Percentiles rank a stretch among this genome's conserved stretches.
Evolutionary conservation across 2,329 filamentous ascomycete species (phyloP).

Genomic region (Pyricularia pennisetigena): DNA sequence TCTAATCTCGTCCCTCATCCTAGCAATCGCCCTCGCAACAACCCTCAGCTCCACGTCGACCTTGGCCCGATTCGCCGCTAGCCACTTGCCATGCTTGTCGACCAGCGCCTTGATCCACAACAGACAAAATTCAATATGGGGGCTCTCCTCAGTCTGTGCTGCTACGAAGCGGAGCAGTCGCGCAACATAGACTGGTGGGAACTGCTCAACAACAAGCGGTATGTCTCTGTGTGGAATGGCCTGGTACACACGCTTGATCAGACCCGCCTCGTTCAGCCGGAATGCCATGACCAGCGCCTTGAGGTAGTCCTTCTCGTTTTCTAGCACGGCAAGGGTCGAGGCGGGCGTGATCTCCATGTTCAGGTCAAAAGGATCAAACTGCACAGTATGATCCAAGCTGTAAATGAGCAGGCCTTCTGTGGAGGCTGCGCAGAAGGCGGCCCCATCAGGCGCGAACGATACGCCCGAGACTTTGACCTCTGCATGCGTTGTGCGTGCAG

Average conservation of each 20-base stretch:
- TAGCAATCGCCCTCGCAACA: slow-evolving; percentile 68
- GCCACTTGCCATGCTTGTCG: slow-evolving; percentile 73
- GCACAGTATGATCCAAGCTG: slow-evolving; percentile 71
- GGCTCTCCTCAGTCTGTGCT: slow-evolving; percentile 76
- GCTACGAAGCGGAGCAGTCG: slow-evolving; percentile 81
- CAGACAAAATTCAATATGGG: slow-evolving; percentile 90
- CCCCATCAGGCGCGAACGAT: slow-evolving; percentile 79
- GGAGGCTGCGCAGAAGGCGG: slow-evolving; percentile 86
- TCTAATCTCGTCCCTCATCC: slow-evolving; percentile 75
- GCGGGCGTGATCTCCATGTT: slow-evolving; percentile 89
- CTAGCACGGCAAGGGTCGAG: slow-evolving; percentile 61
- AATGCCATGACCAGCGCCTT: slow-evolving; percentile 97
- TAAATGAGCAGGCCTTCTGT: slow-evolving; percentile 94
- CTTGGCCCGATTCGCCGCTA: slow-evolving; percentile 70
- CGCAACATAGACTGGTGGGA: slow-evolving; percentile 80
- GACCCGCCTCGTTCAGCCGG: slow-evolving; percentile 75
- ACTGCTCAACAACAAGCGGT: slow-evolving; percentile 62
- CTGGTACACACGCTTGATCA: slow-evolving; percentile 82
- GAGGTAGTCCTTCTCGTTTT: slow-evolving; percentile 67
- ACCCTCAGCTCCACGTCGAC: slow-evolving; percentile 78
- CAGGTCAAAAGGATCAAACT: slow-evolving; percentile 94
- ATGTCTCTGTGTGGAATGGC: slow-evolving; percentile 68
- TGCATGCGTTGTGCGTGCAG: slow-evolving; percentile 62
- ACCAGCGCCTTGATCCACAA: slow-evolving; percentile 82
- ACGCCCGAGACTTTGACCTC: slow-evolving; percentile 80